Percentiles rank a stretch among this genome's conserved stretches.
Evolutionary conservation across 1,139 yeast genomes (phyloP).

Genomic region (Yamadazyma pseudoaaseri): DNA sequence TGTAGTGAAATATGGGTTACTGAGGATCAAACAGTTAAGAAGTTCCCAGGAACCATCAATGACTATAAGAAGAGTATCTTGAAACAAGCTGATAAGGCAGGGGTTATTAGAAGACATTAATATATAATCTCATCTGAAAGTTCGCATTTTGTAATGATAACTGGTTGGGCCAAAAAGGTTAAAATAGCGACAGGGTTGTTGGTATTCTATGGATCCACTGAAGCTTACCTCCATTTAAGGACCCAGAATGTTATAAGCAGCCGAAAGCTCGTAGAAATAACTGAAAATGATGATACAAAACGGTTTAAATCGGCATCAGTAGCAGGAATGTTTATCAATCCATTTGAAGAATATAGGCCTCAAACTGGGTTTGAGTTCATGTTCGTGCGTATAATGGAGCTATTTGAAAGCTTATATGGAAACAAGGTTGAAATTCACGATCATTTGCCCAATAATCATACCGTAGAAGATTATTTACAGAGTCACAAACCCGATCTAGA

Average conservation of each 20-base stretch:
- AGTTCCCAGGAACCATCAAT: slow-evolving; percentile 80
- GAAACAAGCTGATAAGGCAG: slow-evolving; percentile 72
- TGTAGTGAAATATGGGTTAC: slow-evolving; percentile 96
- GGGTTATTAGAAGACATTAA: slow-evolving; percentile 84
- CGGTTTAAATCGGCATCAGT: slow-evolving; percentile 54
- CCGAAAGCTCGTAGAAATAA: slow-evolving; percentile 38
- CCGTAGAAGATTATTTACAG: slow-evolving; percentile 57
- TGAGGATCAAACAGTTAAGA: slow-evolving; percentile 76
- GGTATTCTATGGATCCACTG: slow-evolving; percentile 66
- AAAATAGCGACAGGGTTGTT: slow-evolving; percentile 54
- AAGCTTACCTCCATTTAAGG: slow-evolving; percentile 56
- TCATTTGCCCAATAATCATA: slow-evolving; percentile 45
- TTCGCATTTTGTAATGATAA: neutral
- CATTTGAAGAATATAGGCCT: slow-evolving; percentile 86
- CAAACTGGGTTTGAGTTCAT: slow-evolving; percentile 88
- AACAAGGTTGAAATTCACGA: slow-evolving; percentile 53
- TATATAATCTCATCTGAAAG: neutral
- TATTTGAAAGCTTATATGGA: slow-evolving; percentile 64
- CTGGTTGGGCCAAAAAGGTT: slow-evolving; percentile 8
- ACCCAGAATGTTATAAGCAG: slow-evolving; percentile 57
- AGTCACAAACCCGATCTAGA: slow-evolving; percentile 57
- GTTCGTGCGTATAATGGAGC: slow-evolving; percentile 65
- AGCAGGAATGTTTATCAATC: slow-evolving; percentile 83
- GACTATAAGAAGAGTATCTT: slow-evolving; percentile 90
- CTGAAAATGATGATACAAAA: slow-evolving; percentile 17